Base-by-base conservation (phyloP, 495 filamentous ascomycete genomes). In the Aspergillus hancockii region DNA sequence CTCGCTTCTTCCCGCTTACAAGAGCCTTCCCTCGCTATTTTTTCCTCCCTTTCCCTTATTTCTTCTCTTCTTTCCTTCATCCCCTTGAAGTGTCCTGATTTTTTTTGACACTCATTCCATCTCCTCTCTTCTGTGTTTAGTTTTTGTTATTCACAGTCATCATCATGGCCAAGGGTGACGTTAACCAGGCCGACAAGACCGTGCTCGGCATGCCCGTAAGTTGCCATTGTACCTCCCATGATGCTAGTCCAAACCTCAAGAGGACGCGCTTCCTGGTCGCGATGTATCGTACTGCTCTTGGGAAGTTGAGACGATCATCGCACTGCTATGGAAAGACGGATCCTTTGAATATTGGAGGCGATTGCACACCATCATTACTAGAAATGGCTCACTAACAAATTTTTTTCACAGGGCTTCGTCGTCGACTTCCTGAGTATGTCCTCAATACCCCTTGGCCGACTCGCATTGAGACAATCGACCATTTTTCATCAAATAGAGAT, bases 381-480 rank as follows among this genome's bases (percentile, higher is more conserved):
- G 52, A 43, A 59, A 52, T 57, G 30, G 19, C 16, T 54, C 19
- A 69, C 76, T 82, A 65, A 81, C 63, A 59, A 67, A 61, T 63
- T 62, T 52, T 69, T 64, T 65, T n/a, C 22, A 67, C 64, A 85
- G 82, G 81, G 77, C 49, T 86, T 85, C 72, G 79, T 96, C 73
- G 90, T 93, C 67, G 93, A 98, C 83, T 98, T 98, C 84, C 75
- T 98, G 86, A 97, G 93, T 97, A 96, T 69, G 93, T 94, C 53
- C 54, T 23, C 59, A 41, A 34, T 57, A 30, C 14, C 13, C 34
- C 49, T 47, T 38, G 32, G 36, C 36, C 34, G 46, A 60, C 47
- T 41, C 30, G 18, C 54, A n/a, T 57, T 52, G 60, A 49, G 51
- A 8, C 13, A 32, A 59, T 51, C 58, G 58, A 63, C 58, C 49